A percentile compares a stretch with the other conserved stretches of the same genome.
These are phyloP conservation scores for Geotrichum phurueaensis DNA, from an alignment of 1,139 yeast genomes.

Conservation along the genomic window DNA sequence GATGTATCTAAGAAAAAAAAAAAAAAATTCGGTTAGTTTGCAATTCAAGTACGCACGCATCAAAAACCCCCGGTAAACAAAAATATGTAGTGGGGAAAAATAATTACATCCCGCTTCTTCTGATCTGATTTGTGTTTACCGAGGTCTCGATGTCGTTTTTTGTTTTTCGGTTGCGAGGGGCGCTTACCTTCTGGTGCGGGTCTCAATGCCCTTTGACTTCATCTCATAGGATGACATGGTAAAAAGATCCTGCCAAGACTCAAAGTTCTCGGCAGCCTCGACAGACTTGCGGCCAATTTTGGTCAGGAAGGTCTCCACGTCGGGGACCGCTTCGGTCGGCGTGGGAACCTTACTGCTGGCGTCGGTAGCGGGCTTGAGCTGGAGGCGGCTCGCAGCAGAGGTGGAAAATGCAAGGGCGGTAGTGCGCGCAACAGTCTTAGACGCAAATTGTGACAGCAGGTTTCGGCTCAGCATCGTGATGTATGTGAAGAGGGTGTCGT, in stretches of 20 bases:
- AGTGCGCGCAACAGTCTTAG: neutral
- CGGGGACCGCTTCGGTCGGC: conserved; percentile 55
- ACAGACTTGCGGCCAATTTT: conserved; percentile 69
- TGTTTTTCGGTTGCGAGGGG: neutral
- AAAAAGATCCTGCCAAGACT: conserved; percentile 67
- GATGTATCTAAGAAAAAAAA: conserved; percentile 34
- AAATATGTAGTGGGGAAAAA: neutral
- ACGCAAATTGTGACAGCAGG: neutral
- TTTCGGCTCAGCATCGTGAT: neutral
- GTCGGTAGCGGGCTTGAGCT: neutral
- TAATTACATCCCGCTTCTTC: neutral
- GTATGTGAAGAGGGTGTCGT: neutral
- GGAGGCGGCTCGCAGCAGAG: neutral
- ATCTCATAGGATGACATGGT: conserved; percentile 48
- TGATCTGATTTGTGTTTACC: neutral
- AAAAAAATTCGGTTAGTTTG: neutral
- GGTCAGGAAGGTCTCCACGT: conserved; percentile 62
- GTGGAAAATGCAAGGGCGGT: neutral
- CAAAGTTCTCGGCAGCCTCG: conserved; percentile 68
- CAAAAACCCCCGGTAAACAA: neutral
- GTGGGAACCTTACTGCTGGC: conserved; percentile 10
- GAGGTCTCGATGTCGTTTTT: neutral
- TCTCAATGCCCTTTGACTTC: conserved; percentile 78
- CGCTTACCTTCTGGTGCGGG: conserved; percentile 57
- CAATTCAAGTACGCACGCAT: neutral